Conservation (phyloP, 257 asterid species). For the Jacaranda copaia region DNA sequence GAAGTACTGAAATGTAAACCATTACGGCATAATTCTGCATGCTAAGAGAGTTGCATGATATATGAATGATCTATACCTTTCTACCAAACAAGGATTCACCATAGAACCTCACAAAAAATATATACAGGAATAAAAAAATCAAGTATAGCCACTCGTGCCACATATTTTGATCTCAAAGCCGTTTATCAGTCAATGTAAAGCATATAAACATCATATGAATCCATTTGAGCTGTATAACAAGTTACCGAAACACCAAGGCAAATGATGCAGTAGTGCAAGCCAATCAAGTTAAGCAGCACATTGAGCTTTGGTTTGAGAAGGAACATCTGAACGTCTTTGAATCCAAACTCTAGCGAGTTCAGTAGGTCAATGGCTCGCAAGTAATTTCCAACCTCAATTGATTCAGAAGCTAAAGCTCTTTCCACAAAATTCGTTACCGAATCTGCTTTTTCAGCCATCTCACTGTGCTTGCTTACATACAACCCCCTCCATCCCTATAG, state of each 20-base stretch:
- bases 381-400: slow-evolving; percentile 78
- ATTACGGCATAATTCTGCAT: too few relatives aligned
- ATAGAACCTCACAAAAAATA: too few relatives aligned
- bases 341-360: slow-evolving; percentile 61
- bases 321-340: slow-evolving; percentile 68
- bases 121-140: too few relatives aligned
- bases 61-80: too few relatives aligned
- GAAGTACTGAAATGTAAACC: too few relatives aligned
- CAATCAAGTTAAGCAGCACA: slow-evolving; percentile 79
- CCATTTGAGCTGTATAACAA: slow-evolving; percentile 15
- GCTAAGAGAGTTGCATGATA: too few relatives aligned
- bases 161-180: background rate
- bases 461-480: slow-evolving; percentile 67
- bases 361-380: slow-evolving; percentile 66
- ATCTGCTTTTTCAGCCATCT: slow-evolving; percentile 67
- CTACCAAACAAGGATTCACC: too few relatives aligned
- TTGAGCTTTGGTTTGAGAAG: slow-evolving; percentile 65
- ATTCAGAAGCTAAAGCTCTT: slow-evolving; percentile 62
- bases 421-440: slow-evolving; percentile 50
- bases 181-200: slow-evolving; percentile 2
- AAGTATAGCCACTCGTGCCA: background rate
- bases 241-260: slow-evolving; percentile 70
- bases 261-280: slow-evolving; percentile 79
- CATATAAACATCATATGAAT: slow-evolving; percentile 2
- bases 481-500: slow-evolving; percentile 74